Percentiles rank a stretch among this genome's conserved stretches.
phyloP scores from a whole-genome alignment of 2,329 filamentous ascomycete species.

The Coniella lustricola region DNA sequence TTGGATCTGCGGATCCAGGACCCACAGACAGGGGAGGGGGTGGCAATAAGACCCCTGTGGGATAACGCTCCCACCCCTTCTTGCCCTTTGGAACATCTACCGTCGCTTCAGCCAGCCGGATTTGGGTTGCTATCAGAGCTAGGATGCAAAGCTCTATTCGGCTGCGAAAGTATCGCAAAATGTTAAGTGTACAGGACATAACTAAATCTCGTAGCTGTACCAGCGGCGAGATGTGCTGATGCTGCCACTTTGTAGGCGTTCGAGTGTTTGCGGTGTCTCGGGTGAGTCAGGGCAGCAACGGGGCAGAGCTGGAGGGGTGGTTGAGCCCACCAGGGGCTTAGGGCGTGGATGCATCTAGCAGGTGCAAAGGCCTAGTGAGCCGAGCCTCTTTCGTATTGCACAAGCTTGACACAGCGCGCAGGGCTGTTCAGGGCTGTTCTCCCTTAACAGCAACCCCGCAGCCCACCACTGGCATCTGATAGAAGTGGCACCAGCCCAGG shows the following conservation, averaged over 20 bases:
- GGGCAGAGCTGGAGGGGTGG: neutral
- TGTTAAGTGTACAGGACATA: no score
- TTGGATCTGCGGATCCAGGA: constrained; percentile 1
- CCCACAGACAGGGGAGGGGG: neutral
- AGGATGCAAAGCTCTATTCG: no score
- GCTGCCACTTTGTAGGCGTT: no score
- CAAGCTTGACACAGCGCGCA: no score
- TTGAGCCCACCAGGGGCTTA: neutral
- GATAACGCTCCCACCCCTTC: neutral
- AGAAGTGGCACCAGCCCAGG: no score
- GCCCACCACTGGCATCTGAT: neutral
- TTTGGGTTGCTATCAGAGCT: no score
- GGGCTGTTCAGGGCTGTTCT: neutral
- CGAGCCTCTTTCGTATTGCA: neutral
- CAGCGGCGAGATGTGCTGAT: no score
- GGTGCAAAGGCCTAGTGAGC: neutral
- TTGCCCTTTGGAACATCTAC: neutral
- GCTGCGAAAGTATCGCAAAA: no score
- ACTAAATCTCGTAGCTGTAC: no score
- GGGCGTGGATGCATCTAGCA: neutral
- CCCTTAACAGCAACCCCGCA: neutral
- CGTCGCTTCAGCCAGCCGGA: neutral
- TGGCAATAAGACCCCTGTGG: neutral
- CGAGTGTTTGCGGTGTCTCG: no score
- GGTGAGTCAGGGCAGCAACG: neutral